These are phyloP conservation scores for Ceratorhiza oryzae-sativae DNA, from an alignment of 1,284 basidiomycete species.

Conservation along the genomic window DNA sequence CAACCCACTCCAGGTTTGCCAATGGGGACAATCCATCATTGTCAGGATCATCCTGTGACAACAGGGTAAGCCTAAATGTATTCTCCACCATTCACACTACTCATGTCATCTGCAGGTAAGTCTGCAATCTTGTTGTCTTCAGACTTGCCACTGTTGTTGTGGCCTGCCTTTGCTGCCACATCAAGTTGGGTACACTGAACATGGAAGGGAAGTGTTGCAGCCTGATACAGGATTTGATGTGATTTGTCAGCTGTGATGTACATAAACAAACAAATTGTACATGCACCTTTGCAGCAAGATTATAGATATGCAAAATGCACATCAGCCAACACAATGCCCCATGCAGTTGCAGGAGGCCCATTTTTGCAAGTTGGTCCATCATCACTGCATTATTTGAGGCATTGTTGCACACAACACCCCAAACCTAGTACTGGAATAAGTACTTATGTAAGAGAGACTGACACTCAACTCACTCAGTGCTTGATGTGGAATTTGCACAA, in stretches of 20 bases:
- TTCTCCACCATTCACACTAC: not conserved
- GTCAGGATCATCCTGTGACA: not conserved
- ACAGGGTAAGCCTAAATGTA: not conserved
- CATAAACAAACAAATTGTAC: not conserved
- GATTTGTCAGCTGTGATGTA: not conserved
- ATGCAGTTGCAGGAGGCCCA: not conserved
- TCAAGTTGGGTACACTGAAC: not conserved
- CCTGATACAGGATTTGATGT: not conserved
- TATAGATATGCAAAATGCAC: not conserved
- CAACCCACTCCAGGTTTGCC: not conserved
- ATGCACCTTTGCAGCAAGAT: not conserved
- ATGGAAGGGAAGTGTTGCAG: not conserved
- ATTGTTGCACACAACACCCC: slow-evolving; percentile 14
- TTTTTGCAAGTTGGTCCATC: not conserved
- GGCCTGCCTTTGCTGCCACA: not conserved
- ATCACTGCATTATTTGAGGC: slow-evolving; percentile 8
- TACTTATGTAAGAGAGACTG: not conserved
- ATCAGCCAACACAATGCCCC: not conserved
- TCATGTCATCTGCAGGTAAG: not conserved
- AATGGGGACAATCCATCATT: not conserved
- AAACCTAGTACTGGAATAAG: not conserved
- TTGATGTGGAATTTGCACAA: slow-evolving; percentile 5
- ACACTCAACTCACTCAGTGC: not conserved
- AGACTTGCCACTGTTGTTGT: not conserved
- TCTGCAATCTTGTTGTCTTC: not conserved